Base-by-base conservation (phyloP, 2,329 filamentous ascomycete genomes). In the Talaromyces sp. region DNA sequence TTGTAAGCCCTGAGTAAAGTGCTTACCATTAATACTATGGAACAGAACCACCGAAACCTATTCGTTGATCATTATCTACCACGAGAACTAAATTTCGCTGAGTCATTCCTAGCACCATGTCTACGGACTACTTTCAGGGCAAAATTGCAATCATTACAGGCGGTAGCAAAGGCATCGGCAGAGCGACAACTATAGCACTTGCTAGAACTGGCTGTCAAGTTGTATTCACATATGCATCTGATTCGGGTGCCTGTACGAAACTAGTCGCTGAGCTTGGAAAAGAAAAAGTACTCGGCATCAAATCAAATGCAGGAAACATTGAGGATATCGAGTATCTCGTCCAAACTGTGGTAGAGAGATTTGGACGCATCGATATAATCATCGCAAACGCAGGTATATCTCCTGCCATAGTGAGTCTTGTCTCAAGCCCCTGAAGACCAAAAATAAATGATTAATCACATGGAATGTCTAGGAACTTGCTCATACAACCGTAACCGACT, bases 381-480 rank as follows among this genome's bases (percentile, higher is more conserved):
- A 76, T 95, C 54, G 95, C 95, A 81, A 96, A 95, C 75, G 88
- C 89, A 0, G 92, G 92, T 41, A 91, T 92, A 3, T 93, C 96
- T 14, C 52, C 27, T 37, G 24, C 24, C 24, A 27, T 27, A 27
- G 24, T 27, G 24, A 27, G 24, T 27, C 24, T 27, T 27, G 5
- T 27, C 24, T 27, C 24, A 27, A 27, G 24, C 24, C 24, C 24
- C 24, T 5, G 24, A 3, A 27, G 24, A 27, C 24, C 24, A 5
- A 27, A 27, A 27, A 27, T 27, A 27, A 27, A 27, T 27, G 5
- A 27, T 27, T 19, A 27, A 27, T 5, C 24, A 27, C 24, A 27
- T 27, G 5, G 3, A 27, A 27, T 27, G 24, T 5, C 24, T 27
- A 33, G 13, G 27, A 80, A 57, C 74, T 87, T 22, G 79, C 80